Base-by-base conservation (phyloP, 73 alveolate genomes). In the Paraurostyla sp. region DNA sequence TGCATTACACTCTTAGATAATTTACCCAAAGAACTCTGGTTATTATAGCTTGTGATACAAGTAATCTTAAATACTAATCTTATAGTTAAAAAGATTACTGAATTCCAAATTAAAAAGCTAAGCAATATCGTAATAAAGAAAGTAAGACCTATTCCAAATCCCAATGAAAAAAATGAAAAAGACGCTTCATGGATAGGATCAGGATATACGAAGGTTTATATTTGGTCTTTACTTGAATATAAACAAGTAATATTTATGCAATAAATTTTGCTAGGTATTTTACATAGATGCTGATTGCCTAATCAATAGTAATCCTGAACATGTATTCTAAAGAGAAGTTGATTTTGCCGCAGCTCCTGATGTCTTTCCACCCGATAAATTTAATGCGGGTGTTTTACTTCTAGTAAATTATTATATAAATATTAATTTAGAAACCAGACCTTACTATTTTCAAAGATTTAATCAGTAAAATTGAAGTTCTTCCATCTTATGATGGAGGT, bases 301-400 rank as follows among this genome's bases (percentile, higher is more conserved):
- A 60, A 86, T 93, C 0, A 15, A 42, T 60, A 68, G 18, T 18
- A 0, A 23, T 35, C 36, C 51, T 13, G 95, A 89, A 42, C 91
- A 89, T 22, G 59, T 89, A n/a, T 93, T 93, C 71, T 83, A 58
- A 9, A 56, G 81, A 56, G 87, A 60, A 13, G 22, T 32, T 58
- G 90, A 35, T 80, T 91, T 58, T 87, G 95, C 87, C 36, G 93
- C 85, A 36, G 92, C 93, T 71, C 97, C 73, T 76, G 97, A 93
- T 46, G 95, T 93, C 0, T 93, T 90, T 60, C 97, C 97, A 6
- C 97, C 97, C 25, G 97, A 93, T 73, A 71, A 69, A 32, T 93
- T 93, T 71, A 93, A 93, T 35, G 97, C 97, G 0, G 97, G 97
- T 41, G 97, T 93, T 71, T 46, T 93, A 3, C 80, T 90, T 35